phyloP scores from a whole-genome alignment of 331 rosid genomes.

The Phaseolus coccineus region DNA sequence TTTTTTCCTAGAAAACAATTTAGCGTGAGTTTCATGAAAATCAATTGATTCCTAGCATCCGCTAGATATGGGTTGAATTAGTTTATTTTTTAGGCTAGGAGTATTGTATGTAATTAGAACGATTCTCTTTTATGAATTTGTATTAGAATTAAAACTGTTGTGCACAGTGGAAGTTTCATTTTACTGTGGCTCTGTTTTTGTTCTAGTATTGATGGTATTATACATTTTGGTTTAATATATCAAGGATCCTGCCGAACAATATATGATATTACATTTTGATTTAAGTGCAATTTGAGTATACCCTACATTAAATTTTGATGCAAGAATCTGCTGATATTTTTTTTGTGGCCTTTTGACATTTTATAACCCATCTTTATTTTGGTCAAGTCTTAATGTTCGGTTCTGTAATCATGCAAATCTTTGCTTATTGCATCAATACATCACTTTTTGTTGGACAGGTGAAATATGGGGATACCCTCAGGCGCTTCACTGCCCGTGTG shows the following conservation, averaged over 20 bases:
- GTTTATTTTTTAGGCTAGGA: not conserved
- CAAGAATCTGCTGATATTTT: not conserved
- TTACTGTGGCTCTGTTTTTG: not conserved
- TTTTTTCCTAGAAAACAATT: constrained; percentile 1
- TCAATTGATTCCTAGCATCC: not conserved
- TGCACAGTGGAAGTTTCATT: not conserved
- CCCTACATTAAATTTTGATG: not conserved
- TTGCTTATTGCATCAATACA: not conserved
- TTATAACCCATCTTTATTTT: constrained; percentile 1
- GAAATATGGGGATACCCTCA: constrained; percentile 69
- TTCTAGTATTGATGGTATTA: not conserved
- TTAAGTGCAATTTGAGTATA: not conserved
- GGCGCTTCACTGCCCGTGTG: constrained; percentile 78
- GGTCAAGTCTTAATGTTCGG: not conserved
- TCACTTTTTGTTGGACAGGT: constrained; percentile 58
- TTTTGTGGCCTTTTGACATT: not conserved
- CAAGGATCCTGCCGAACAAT: not conserved
- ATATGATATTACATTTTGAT: not conserved
- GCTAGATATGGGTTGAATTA: not conserved
- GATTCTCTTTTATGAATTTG: no score
- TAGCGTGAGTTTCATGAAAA: not conserved
- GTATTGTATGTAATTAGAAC: not conserved
- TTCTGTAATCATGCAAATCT: not conserved
- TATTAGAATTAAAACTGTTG: not conserved
- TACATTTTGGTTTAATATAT: not conserved